Conservation (phyloP, 495 filamentous ascomycete species). For the Wilcoxina mikolae region DNA sequence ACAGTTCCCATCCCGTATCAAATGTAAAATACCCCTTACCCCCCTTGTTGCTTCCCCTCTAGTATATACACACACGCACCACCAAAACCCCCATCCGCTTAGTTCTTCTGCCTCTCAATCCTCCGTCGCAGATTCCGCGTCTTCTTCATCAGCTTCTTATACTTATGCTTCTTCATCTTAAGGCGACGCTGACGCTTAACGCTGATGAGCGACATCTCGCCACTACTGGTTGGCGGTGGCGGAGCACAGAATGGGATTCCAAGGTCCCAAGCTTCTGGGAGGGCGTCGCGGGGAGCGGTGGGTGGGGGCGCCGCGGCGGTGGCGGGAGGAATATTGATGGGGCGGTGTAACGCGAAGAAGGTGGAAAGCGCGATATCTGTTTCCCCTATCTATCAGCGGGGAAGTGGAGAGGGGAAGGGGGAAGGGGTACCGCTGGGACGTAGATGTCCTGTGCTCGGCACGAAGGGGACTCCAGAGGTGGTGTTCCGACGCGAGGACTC, state of each 20-base stretch:
- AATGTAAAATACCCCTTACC: too few species aligned
- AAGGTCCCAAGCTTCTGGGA: constrained; percentile 32
- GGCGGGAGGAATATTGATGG: constrained; percentile 70
- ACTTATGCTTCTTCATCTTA: constrained; percentile 99
- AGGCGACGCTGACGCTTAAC: constrained; percentile 75
- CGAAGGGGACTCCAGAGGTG: constrained; percentile 13
- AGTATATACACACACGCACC: neutral
- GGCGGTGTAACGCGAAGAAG: constrained; percentile 92
- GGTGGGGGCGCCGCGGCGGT: constrained; percentile 47
- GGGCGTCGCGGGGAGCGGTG: constrained; percentile 37
- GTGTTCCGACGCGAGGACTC: neutral
- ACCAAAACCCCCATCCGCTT: neutral
- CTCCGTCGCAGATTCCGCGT: constrained; percentile 82
- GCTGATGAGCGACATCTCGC: constrained; percentile 51
- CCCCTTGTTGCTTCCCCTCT: too few species aligned
- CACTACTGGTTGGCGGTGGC: constrained; percentile 50
- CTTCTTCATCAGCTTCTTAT: constrained; percentile 93
- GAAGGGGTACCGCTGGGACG: constrained; percentile 17
- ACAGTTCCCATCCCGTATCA: too few species aligned
- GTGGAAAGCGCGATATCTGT: constrained; percentile 72
- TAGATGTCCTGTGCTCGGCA: constrained; percentile 24
- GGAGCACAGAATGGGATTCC: constrained; percentile 57
- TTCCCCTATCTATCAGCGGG: neutral
- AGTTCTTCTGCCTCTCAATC: constrained; percentile 42
- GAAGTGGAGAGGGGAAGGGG: neutral